These are phyloP conservation scores for Aspergillus ochraceoroseus DNA, from an alignment of 2,329 filamentous ascomycete species.

Conservation along the genomic window DNA sequence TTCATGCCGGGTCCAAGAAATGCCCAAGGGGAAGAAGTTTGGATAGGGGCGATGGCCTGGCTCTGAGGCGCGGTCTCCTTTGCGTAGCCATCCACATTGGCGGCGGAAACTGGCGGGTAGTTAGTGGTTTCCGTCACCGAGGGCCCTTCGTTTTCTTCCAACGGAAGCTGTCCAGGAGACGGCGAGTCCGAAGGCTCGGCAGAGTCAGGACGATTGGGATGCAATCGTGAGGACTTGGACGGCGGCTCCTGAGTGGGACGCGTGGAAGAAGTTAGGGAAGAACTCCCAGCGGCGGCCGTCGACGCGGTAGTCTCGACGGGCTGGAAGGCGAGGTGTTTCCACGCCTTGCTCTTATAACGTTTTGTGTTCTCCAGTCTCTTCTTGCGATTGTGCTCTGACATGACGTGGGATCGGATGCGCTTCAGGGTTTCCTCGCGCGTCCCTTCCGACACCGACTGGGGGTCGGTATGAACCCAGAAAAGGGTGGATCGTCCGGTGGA, in stretches of 20 bases:
- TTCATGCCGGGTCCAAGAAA: constrained; percentile 31
- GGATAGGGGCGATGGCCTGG: constrained; percentile 11
- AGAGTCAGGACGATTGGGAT: constrained; percentile 1
- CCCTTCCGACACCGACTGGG: constrained; percentile 35
- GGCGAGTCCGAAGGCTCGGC: constrained; percentile 8
- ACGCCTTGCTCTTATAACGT: constrained; percentile 38
- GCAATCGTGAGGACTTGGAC: constrained; percentile 3
- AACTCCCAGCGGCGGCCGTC: no score
- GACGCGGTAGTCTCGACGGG: constrained; percentile 26
- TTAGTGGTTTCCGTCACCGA: constrained; percentile 9
- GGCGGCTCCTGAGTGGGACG: constrained; percentile 2
- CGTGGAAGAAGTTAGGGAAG: constrained; percentile 3
- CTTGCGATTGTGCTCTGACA: constrained; percentile 43
- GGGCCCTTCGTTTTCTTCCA: constrained; percentile 15
- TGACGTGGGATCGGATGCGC: constrained; percentile 42
- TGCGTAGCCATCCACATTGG: constrained; percentile 15
- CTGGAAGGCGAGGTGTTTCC: constrained; percentile 37
- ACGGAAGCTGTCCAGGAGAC: constrained; percentile 14
- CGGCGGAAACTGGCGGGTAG: constrained; percentile 10
- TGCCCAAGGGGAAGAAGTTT: constrained; percentile 22
- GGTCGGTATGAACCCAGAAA: constrained; percentile 41
- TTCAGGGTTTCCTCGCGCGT: constrained; percentile 40
- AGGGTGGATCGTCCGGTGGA: constrained; percentile 32
- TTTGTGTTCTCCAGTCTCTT: constrained; percentile 39
- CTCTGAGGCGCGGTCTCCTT: constrained; percentile 14